Percentiles rank a stretch among this genome's conserved stretches.
Conservation (phyloP, 208 protist genomes). For the Naegleria gruberi region DNA sequence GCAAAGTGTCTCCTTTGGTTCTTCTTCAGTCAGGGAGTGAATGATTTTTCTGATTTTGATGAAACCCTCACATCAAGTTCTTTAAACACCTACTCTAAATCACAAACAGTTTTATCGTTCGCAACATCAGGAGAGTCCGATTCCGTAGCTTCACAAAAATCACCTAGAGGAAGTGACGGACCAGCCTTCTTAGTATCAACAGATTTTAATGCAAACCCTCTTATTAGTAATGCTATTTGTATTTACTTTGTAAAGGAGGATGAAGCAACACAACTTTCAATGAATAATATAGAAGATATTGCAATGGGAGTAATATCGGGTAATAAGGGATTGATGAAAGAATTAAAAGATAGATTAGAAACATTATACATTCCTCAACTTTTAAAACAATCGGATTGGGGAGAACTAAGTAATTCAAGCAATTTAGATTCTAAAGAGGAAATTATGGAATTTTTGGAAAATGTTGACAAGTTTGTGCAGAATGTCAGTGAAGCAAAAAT, state of each 20-base stretch:
- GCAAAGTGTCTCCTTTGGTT: neutral
- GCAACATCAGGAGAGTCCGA: neutral
- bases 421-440: neutral
- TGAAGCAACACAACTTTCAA: neutral
- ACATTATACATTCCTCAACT: neutral
- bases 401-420: neutral
- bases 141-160: neutral
- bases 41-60: neutral
- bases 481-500: constrained; percentile 11
- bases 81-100: neutral
- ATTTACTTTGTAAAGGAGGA: constrained; percentile 17
- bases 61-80: neutral
- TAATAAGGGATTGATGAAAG: neutral
- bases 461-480: constrained; percentile 24
- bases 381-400: constrained; percentile 12
- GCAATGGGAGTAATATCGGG: neutral
- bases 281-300: constrained; percentile 4
- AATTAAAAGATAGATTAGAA: neutral
- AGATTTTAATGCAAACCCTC: neutral
- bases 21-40: neutral
- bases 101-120: neutral
- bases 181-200: neutral
- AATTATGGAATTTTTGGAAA: constrained; percentile 32
- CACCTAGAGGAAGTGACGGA: neutral
- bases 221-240: neutral